Base-by-base conservation (phyloP, 768 basidiomycete genomes). In the Filobasidium floriforme region DNA sequence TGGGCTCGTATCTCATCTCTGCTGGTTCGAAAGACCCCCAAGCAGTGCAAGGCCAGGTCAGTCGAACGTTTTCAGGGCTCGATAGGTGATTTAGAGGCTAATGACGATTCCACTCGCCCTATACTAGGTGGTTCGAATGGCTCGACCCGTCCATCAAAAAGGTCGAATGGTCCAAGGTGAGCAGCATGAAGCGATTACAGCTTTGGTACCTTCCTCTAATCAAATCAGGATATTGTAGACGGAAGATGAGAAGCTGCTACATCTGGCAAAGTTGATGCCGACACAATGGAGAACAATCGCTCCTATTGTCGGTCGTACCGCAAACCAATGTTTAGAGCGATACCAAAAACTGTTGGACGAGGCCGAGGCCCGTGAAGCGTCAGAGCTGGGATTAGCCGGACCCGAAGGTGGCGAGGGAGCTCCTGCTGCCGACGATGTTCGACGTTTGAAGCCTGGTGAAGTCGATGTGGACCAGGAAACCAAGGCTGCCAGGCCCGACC, bases 271-370 rank as follows among this genome's bases (percentile, higher is more conserved):
- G 80, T 83, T 98, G 67, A 99, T 98, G 92, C 96, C 96, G 0
- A 98, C 96, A 0, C 96, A 99, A 82, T 99, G 96, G 96, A 88
- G 96, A 32, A 97, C 96, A 26, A 94, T 99, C 72, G 93, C 96
- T 4, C 96, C 96, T 60, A 94, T 96, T 68, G 96, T 99, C 65
- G 96, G 96, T 49, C 85, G 96, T 32, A 98, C 96, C 0, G 96
- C 96, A 0, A 94, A 90, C 0, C 96, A 99, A 76, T 99, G 96
- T 81, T 81, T 98, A 37, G 96, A 99, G 78, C 87, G 96, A 41
- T 99, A 99, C 80, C 96, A 99, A 78, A 98, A 94, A 78, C 83
- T 99, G 4, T 81, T 98, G 40, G 96, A 99, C 77, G 96, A 98
- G 75, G 96, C 93, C 0, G 94, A 99, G 80, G 87, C 88, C 41